Percentiles rank a stretch among this genome's conserved stretches.
Evolutionary conservation across 163 green algal genomes (phyloP).

Genomic region (Picocystis sp.): DNA sequence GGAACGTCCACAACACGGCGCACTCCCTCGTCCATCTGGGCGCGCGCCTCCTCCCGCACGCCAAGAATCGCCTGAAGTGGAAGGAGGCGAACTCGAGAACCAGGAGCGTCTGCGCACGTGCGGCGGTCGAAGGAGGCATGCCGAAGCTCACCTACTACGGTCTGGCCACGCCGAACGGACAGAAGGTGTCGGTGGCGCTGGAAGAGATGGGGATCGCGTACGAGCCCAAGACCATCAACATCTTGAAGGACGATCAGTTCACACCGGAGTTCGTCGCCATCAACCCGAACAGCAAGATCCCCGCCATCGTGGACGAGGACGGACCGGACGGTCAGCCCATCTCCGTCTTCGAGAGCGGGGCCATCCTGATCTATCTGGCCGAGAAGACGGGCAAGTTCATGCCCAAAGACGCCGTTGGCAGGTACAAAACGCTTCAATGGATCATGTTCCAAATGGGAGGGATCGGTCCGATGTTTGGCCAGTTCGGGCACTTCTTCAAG

Average conservation of each 20-base stretch:
- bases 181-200: constrained; percentile 17
- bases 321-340: constrained; percentile 16
- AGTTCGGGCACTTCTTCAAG: constrained; percentile 30
- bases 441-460: constrained; percentile 25
- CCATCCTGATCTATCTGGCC: constrained; percentile 29
- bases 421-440: constrained; percentile 23
- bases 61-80: too few species aligned
- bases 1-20: too few species aligned
- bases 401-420: constrained; percentile 15
- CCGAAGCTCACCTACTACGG: constrained; percentile 8
- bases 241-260: constrained; percentile 20
- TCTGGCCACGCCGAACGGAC: constrained; percentile 21
- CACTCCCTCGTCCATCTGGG: too few species aligned
- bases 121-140: too few species aligned
- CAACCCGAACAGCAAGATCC: constrained; percentile 28
- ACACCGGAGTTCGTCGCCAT: constrained; percentile 20
- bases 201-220: constrained; percentile 26
- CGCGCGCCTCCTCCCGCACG: too few species aligned
- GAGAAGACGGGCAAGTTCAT: constrained; percentile 29
- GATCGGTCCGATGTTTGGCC: constrained; percentile 25
- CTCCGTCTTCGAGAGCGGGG: constrained; percentile 15
- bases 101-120: too few species aligned
- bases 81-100: too few species aligned
- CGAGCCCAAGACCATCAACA: constrained; percentile 17
- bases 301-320: constrained; percentile 24